These are phyloP conservation scores for Colletotrichum sp. DNA, from an alignment of 2,329 filamentous ascomycete species.

Conservation along the genomic window DNA sequence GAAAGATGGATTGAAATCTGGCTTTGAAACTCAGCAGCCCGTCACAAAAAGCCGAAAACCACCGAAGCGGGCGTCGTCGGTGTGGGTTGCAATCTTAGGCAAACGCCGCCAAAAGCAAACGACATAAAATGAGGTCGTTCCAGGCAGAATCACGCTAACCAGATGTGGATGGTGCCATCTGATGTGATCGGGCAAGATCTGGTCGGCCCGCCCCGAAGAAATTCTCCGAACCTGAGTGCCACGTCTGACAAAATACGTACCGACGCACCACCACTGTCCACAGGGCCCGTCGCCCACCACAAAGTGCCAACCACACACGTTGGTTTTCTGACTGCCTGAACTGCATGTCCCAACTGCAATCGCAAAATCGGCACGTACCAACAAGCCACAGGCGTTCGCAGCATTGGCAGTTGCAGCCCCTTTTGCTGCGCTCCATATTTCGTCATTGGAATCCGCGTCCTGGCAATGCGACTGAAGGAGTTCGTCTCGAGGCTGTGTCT, in stretches of 20 bases:
- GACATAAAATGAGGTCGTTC: not conserved
- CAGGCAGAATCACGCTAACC: not conserved
- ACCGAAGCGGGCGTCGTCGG: not conserved
- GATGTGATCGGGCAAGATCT: not conserved
- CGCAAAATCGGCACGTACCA: too few species aligned
- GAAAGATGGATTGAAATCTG: not conserved
- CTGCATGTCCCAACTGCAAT: too few species aligned
- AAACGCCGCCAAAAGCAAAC: not conserved
- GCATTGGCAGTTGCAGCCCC: too few species aligned
- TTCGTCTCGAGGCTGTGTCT: too few species aligned
- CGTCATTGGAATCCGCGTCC: too few species aligned
- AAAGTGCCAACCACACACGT: too few species aligned
- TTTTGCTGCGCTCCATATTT: too few species aligned
- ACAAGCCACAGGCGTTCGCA: too few species aligned
- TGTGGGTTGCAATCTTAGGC: not conserved
- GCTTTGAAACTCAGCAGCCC: not conserved
- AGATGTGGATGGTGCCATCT: not conserved
- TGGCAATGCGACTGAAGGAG: too few species aligned
- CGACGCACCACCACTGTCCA: too few species aligned
- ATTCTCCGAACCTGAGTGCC: not conserved
- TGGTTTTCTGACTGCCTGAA: too few species aligned
- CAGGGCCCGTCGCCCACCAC: too few species aligned
- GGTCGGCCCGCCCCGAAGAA: not conserved
- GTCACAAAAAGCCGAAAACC: not conserved
- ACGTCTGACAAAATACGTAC: not conserved